phyloP scores from a whole-genome alignment of 805 yeast species.

The Sugiyamaella chiloensis region DNA sequence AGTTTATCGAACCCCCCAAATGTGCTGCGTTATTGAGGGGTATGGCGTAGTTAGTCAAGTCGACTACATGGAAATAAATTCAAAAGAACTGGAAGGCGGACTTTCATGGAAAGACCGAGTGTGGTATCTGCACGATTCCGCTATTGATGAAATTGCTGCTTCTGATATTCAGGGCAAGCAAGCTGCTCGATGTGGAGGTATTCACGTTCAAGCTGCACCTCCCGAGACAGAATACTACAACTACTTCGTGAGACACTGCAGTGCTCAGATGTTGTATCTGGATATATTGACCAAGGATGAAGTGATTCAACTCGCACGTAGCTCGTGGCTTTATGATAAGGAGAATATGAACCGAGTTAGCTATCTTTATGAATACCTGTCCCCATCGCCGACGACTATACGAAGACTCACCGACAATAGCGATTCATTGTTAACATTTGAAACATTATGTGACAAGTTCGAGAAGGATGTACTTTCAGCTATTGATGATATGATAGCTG shows the following conservation, averaged over 20 bases:
- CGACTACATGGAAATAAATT: too few species aligned
- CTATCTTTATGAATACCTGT: not conserved
- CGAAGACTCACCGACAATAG: not conserved
- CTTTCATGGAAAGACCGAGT: too few species aligned
- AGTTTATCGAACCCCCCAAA: too few species aligned
- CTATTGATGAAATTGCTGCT: too few species aligned
- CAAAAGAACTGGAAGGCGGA: too few species aligned
- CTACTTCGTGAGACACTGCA: not conserved
- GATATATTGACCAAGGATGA: not conserved
- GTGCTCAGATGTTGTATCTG: not conserved
- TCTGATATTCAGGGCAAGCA: too few species aligned
- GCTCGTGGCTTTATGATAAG: not conserved
- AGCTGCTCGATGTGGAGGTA: too few species aligned
- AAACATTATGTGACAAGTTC: not conserved
- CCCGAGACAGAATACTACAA: not conserved
- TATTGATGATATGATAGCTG: not conserved
- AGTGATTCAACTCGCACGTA: not conserved
- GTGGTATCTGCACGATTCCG: too few species aligned
- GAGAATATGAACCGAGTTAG: not conserved
- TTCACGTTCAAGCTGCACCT: not conserved
- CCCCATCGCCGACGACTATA: too few species aligned
- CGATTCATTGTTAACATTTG: not conserved
- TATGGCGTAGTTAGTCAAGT: too few species aligned
- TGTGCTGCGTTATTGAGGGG: too few species aligned
- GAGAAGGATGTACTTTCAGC: not conserved